A percentile compares a stretch with the other conserved stretches of the same genome.
phyloP scores from a whole-genome alignment of 805 yeast genomes.

The Cyberlindnera mrakii region DNA sequence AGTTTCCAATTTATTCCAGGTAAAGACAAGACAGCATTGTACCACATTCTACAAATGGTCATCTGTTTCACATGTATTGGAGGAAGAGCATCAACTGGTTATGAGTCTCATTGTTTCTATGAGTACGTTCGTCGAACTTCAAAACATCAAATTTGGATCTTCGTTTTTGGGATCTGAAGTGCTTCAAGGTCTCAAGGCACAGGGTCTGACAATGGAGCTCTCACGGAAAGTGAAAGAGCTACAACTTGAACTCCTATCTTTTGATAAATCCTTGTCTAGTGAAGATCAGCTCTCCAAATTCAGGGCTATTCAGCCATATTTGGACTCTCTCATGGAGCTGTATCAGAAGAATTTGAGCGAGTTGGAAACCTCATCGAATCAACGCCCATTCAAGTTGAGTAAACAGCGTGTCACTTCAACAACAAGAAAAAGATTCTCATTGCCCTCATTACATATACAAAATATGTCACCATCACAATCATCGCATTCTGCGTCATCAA shows the following conservation, averaged over 20 bases:
- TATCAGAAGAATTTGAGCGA: constrained; percentile 7
- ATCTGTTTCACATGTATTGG: not conserved
- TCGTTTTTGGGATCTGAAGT: not conserved
- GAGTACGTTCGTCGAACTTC: not conserved
- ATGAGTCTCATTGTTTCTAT: constrained; percentile 3
- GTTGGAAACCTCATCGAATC: constrained; percentile 7
- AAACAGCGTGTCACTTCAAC: constrained; percentile 5
- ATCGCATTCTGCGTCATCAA: not conserved
- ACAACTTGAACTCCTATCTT: constrained; percentile 6
- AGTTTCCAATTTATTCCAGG: constrained; percentile 3
- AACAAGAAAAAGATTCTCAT: constrained; percentile 18
- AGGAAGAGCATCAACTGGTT: not conserved
- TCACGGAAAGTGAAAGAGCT: constrained; percentile 6
- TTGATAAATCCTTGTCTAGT: constrained; percentile 3
- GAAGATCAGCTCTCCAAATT: constrained; percentile 8
- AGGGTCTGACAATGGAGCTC: constrained; percentile 8
- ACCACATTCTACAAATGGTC: constrained; percentile 2
- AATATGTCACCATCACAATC: constrained; percentile 10
- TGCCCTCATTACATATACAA: constrained; percentile 11
- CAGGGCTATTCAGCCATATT: constrained; percentile 9
- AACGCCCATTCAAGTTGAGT: constrained; percentile 8
- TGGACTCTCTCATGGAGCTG: constrained; percentile 6
- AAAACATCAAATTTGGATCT: constrained; percentile 3
- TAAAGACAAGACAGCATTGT: not conserved
- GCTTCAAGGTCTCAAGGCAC: not conserved